Percentiles rank a stretch among this genome's conserved stretches.
Evolutionary conservation across 495 filamentous ascomycete genomes (phyloP).

Genomic region (Daldinia decipiens): DNA sequence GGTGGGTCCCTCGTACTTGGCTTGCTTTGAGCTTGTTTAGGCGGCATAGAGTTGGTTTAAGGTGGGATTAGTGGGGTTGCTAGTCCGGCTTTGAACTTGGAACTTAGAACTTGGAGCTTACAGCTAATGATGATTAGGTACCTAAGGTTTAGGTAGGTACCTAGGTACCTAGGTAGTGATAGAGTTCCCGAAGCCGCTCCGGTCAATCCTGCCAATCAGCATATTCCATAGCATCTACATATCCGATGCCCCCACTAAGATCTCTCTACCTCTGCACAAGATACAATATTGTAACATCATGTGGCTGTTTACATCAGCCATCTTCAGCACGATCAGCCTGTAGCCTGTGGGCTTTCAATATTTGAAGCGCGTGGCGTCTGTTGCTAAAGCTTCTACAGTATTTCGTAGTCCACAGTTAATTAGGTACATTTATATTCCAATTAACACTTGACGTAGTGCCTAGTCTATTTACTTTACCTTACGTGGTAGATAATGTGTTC

Average conservation of each 20-base stretch:
- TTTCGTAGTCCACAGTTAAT: too few species aligned
- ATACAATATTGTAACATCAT: constrained; percentile 1
- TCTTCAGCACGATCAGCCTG: constrained; percentile 8
- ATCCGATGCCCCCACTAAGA: constrained; percentile 17
- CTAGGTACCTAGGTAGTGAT: constrained; percentile 12
- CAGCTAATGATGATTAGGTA: constrained; percentile 42
- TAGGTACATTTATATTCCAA: too few species aligned
- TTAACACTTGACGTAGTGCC: too few species aligned
- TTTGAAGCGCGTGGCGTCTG: constrained; percentile 12
- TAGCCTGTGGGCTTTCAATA: constrained; percentile 29
- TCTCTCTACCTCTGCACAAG: too few species aligned
- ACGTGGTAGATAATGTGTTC: neutral
- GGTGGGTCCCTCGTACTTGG: constrained; percentile 30
- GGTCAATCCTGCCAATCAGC: constrained; percentile 15
- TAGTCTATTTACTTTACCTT: neutral
- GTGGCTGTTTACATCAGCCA: neutral
- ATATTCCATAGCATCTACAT: constrained; percentile 20
- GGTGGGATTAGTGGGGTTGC: constrained; percentile 18
- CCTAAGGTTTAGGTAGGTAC: too few species aligned
- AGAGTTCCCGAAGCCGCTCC: constrained; percentile 20
- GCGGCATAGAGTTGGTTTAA: neutral
- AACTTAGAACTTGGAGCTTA: constrained; percentile 43
- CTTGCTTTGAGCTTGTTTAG: constrained; percentile 10
- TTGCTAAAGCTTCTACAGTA: neutral
- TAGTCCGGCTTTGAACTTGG: constrained; percentile 36